Evolutionary conservation across 164 flowering plant genomes (phyloP).

Genomic region (Nymphaea thermarum): DNA sequence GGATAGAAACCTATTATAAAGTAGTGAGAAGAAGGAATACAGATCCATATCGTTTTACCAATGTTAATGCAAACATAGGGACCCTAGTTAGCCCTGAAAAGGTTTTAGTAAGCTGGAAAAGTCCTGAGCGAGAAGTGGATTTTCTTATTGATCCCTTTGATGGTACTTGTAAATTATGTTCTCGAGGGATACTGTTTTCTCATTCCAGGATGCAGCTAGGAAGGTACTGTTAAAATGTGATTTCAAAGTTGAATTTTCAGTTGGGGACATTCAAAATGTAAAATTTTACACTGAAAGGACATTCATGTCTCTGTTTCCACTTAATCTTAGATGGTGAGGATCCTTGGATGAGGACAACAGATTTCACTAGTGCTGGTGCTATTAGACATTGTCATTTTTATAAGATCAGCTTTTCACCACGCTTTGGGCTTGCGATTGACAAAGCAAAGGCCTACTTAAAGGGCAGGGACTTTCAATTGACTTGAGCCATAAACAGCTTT

Average conservation of each 20-base stretch:
- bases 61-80: constrained; percentile 54
- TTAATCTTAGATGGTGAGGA: constrained; percentile 88
- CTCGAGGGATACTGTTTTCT: constrained; percentile 55
- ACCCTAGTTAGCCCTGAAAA: constrained; percentile 32
- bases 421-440: constrained; percentile 37
- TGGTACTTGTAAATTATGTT: constrained; percentile 54
- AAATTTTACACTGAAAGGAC: constrained; percentile 27
- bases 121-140: constrained; percentile 48
- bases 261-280: constrained; percentile 45
- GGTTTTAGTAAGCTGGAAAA: constrained; percentile 65
- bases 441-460: constrained; percentile 39
- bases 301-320: constrained; percentile 48
- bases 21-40: constrained; percentile 38
- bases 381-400: constrained; percentile 69
- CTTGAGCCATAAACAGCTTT: constrained; percentile 14
- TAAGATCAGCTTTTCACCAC: constrained; percentile 49
- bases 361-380: constrained; percentile 69
- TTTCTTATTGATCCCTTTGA: constrained; percentile 82
- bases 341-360: constrained; percentile 92
- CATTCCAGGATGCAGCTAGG: constrained; percentile 24
- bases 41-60: constrained; percentile 38
- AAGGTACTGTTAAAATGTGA: constrained; percentile 61
- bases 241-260: constrained; percentile 64
- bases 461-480: constrained; percentile 28
- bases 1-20: constrained; percentile 45